phyloP scores from a whole-genome alignment of 495 filamentous ascomycete genomes.

The Xylaria flabelliformis region DNA sequence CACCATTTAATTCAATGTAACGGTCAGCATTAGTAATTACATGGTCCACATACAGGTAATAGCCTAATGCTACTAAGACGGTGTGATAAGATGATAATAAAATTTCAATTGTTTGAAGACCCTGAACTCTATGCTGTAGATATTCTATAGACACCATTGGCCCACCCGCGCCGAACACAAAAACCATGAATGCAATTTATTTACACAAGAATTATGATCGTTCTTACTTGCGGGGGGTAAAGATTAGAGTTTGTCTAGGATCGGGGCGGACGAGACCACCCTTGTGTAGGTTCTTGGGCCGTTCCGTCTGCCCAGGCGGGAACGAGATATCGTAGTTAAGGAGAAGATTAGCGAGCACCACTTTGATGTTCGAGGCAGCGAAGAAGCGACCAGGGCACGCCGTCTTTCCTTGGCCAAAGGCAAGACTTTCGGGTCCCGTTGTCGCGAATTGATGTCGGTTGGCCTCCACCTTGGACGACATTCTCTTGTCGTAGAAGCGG shows the following conservation, averaged over 20 bases:
- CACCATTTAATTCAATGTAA: background rate
- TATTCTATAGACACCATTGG: constrained; percentile 21
- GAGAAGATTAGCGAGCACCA: constrained; percentile 60
- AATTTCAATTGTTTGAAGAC: constrained; percentile 21
- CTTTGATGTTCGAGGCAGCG: constrained; percentile 60
- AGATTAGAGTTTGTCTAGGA: constrained; percentile 26
- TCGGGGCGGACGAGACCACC: constrained; percentile 26
- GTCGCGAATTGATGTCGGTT: constrained; percentile 52
- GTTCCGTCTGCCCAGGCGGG: constrained; percentile 23
- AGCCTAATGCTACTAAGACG: background rate
- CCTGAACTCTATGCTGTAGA: constrained; percentile 25
- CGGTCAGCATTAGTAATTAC: constrained; percentile 8
- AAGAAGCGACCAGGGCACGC: constrained; percentile 69
- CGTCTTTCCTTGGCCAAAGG: constrained; percentile 61
- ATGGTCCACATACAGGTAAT: background rate
- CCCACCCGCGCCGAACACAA: constrained; percentile 15
- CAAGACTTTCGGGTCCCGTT: constrained; percentile 45
- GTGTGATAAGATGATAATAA: background rate
- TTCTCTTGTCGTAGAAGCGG: constrained; percentile 56
- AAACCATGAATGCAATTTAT: constrained; percentile 24
- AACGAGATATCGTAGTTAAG: constrained; percentile 60
- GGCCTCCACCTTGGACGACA: constrained; percentile 41
- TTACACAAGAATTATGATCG: constrained; percentile 12
- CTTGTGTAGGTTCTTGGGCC: constrained; percentile 28
- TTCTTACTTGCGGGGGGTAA: constrained; percentile 24